Evolutionary conservation across 768 basidiomycete genomes (phyloP), one percentile per base, ranked within the genome.

Genomic region (Tubosaeta sp.): DNA sequence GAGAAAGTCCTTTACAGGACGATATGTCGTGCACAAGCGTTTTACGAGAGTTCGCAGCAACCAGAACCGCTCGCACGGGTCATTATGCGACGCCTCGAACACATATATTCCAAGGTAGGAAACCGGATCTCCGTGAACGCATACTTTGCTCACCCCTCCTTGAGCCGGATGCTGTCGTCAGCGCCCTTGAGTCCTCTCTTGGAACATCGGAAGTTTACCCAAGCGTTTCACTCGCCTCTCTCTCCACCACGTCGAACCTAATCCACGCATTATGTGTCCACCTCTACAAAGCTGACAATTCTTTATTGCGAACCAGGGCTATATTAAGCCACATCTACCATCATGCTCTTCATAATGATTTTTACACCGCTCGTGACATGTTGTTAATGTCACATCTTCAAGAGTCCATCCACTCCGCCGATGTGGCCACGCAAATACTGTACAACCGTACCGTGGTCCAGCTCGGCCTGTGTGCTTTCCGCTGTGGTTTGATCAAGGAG

Each of bases 301-400:
- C 93, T 2, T 81, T 98, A 47, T 76, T 97, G 47, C 88, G 95
- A 49, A 97, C 96, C 12, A 86, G 96, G 55, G 95, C 96, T 8
- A 95, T 99, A 85, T 84, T 99, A 46, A 87, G 87, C 63, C 96
- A 99, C 67, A 93, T 98, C 65, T 99, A 94, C 69, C 94, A 97
- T 70, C 86, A 94, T 64, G 96, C 95, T 24, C 80, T 96, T 27
- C 92, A 94, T 69, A 96, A 98, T 61, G 88, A 95, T 64, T 99
- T 93, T 75, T 82, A 96, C 74, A 92, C 90, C 24, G 90, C 96
- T 10, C 90, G 96, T 25, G 96, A 99, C 72, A 94, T 98, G 90
- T 73, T 99, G 32, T 76, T 99, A 54, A 98, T 99, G 96, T 97
- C 94, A 5, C 96, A 98, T 68, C 80, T 99, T 44, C 95, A 98